A percentile compares a stretch with the other conserved stretches of the same genome.
Evolutionary conservation across 371 early-diverging fungal genomes (phyloP).

Genomic region (Massospora cicadina): DNA sequence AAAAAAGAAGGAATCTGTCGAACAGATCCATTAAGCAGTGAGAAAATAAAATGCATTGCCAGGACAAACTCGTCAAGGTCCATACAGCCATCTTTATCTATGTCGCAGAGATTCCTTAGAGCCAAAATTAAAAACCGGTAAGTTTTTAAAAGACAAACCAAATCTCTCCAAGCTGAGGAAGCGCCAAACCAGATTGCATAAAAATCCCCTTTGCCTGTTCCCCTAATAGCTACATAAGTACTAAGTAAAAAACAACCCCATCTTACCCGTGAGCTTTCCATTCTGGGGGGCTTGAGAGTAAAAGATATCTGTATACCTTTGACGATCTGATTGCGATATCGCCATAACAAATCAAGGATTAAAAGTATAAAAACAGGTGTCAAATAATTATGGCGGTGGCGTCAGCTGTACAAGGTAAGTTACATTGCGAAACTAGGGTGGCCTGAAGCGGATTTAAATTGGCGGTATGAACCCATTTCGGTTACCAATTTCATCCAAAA

Average conservation of each 20-base stretch:
- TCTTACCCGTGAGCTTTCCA: constrained; percentile 5
- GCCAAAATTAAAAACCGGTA: background rate
- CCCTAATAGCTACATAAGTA: background rate
- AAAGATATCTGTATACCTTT: constrained; percentile 7
- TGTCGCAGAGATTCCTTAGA: constrained; percentile 9
- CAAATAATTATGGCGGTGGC: too few relatives aligned
- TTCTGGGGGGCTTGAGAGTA: background rate
- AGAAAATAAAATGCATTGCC: constrained; percentile 8
- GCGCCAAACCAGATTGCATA: constrained; percentile 4
- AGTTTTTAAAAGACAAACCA: background rate
- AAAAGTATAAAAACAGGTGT: too few relatives aligned
- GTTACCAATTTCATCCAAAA: too few relatives aligned
- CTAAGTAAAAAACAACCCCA: background rate
- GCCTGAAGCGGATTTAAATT: too few relatives aligned
- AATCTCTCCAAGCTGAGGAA: constrained; percentile 6
- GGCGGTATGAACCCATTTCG: too few relatives aligned
- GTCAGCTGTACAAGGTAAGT: too few relatives aligned
- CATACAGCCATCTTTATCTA: constrained; percentile 5
- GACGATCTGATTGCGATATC: background rate
- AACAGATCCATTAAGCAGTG: constrained; percentile 5
- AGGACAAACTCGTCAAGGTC: constrained; percentile 6
- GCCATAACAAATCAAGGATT: constrained; percentile 1
- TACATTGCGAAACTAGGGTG: too few relatives aligned
- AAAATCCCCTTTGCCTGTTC: background rate
- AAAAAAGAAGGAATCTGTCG: background rate